Conservation (phyloP, 805 yeast genomes). For the Candida nanaspora region DNA sequence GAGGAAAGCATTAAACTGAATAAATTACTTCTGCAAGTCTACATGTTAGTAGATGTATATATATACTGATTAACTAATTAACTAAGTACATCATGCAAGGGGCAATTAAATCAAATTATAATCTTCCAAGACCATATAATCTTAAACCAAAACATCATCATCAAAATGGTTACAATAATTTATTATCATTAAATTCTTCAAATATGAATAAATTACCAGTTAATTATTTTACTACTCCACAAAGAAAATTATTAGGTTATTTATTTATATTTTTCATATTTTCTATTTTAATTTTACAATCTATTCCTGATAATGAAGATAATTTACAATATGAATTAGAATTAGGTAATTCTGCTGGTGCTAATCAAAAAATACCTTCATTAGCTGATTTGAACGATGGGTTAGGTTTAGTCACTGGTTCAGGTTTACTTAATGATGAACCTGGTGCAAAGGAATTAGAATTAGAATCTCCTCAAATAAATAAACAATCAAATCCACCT, state of each 20-base stretch:
- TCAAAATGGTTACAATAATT: too few relatives aligned
- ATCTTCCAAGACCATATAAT: constrained; percentile 37
- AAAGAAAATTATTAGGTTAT: constrained; percentile 37
- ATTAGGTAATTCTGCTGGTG: neutral
- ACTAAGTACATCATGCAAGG: constrained; percentile 23
- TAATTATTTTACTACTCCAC: constrained; percentile 36
- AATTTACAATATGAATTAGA: neutral
- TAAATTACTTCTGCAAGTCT: too few relatives aligned
- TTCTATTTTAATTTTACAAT: constrained; percentile 21
- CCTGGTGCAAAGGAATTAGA: too few relatives aligned
- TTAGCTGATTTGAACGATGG: too few relatives aligned
- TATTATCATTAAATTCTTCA: constrained; percentile 13
- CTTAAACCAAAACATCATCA: constrained; percentile 18
- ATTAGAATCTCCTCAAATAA: neutral
- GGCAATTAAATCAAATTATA: constrained; percentile 21
- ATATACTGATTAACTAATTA: neutral
- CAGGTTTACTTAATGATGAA: too few relatives aligned
- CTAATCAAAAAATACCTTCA: neutral
- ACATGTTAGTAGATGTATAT: neutral
- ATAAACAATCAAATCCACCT: neutral
- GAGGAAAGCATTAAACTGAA: too few relatives aligned
- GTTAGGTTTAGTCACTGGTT: too few relatives aligned
- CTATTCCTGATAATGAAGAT: neutral
- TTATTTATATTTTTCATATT: constrained; percentile 24
- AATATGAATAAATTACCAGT: constrained; percentile 15